A percentile compares a stretch with the other conserved stretches of the same genome.
Evolutionary conservation across 2,329 filamentous ascomycete genomes (phyloP).

Genomic region (Nemania bipapillata): DNA sequence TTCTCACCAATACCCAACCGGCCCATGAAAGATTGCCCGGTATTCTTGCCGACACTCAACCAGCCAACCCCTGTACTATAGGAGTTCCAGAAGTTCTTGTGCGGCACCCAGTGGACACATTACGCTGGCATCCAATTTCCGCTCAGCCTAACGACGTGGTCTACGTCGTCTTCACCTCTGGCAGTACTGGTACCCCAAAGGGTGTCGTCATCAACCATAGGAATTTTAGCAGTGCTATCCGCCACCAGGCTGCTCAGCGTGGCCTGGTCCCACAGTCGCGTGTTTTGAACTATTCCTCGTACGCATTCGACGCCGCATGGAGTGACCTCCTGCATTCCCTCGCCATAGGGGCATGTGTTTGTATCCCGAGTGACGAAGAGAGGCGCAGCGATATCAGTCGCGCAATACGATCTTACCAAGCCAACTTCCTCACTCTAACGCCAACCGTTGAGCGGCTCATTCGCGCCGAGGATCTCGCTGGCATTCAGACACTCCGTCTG

Average conservation of each 20-base stretch:
- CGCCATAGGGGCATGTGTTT: slow-evolving; percentile 8
- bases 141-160: background rate
- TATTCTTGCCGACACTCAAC: slow-evolving; percentile 10
- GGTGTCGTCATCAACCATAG: slow-evolving; percentile 11
- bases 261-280: background rate
- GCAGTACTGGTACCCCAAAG: slow-evolving; percentile 17
- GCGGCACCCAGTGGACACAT: background rate
- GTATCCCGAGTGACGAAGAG: slow-evolving; percentile 15
- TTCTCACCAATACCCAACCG: slow-evolving; percentile 7
- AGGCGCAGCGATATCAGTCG: slow-evolving; percentile 2
- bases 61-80: slow-evolving; percentile 5
- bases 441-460: background rate
- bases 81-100: slow-evolving; percentile 10
- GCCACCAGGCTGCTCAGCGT: background rate
- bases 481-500: slow-evolving; percentile 1
- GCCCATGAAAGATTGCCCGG: background rate
- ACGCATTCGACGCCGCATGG: slow-evolving; percentile 11
- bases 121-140: slow-evolving; percentile 2
- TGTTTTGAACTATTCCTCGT: slow-evolving; percentile 19
- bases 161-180: slow-evolving; percentile 12
- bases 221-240: slow-evolving; percentile 7
- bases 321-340: slow-evolving; percentile 9
- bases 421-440: slow-evolving; percentile 10
- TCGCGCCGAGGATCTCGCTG: background rate
- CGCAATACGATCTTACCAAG: background rate